Conservation (phyloP, 106 monocot genomes). For the Hemerocallis citrina region DNA sequence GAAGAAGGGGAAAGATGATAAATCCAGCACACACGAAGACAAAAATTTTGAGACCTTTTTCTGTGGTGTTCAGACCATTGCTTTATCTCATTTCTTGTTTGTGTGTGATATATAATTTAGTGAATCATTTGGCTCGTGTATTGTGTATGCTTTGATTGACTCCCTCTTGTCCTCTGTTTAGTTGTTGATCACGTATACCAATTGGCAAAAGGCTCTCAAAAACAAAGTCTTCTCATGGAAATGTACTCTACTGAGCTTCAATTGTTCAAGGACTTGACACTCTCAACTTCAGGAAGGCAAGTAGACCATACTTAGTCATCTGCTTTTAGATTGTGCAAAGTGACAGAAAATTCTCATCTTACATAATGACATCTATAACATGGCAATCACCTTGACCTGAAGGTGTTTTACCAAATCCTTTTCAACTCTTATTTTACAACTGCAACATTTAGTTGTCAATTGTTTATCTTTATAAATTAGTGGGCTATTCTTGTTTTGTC, state of each 20-base stretch:
- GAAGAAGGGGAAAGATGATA: too few species aligned
- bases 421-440: too few species aligned
- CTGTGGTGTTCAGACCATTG: too few species aligned
- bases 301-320: neutral
- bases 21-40: too few species aligned
- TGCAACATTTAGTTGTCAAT: too few species aligned
- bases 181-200: constrained; percentile 88
- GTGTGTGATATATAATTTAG: neutral
- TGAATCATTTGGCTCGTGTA: neutral
- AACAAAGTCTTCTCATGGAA: constrained; percentile 65
- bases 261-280: constrained; percentile 70
- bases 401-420: too few species aligned
- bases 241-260: constrained; percentile 91
- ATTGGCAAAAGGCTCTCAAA: constrained; percentile 70
- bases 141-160: neutral
- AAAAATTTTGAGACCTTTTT: too few species aligned
- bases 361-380: neutral
- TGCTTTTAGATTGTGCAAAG: neutral
- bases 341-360: neutral
- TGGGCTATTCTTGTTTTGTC: neutral
- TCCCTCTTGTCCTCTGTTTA: constrained; percentile 17
- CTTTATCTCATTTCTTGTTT: neutral
- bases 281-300: constrained; percentile 58
- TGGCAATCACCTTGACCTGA: too few species aligned
- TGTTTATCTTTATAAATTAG: neutral